Percentiles rank a stretch among this genome's conserved stretches.
These are phyloP conservation scores for Nannizzia gypsea DNA, from an alignment of 2,329 filamentous ascomycete genomes.

Conservation along the genomic window DNA sequence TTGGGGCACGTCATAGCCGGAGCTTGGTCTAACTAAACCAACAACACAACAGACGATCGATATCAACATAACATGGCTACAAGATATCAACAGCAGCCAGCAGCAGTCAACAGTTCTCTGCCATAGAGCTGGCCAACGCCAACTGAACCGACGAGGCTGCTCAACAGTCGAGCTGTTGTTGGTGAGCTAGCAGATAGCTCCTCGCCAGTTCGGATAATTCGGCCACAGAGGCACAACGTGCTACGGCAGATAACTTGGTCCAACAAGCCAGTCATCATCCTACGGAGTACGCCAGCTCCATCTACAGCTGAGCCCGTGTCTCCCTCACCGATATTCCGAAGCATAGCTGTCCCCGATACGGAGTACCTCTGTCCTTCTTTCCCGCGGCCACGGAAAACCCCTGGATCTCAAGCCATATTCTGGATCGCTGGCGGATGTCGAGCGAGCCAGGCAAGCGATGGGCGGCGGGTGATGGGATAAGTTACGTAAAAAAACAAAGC, in stretches of 20 bases:
- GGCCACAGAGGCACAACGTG: not conserved
- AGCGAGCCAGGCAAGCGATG: not conserved
- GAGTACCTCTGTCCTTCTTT: not conserved
- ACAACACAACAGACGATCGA: too few relatives aligned
- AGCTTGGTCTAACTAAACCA: too few relatives aligned
- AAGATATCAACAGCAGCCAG: not conserved
- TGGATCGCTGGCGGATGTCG: not conserved
- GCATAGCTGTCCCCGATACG: not conserved
- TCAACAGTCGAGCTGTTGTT: not conserved
- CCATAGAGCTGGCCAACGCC: not conserved
- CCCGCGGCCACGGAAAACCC: not conserved
- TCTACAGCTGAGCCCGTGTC: not conserved
- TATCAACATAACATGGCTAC: not conserved
- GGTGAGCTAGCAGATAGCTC: not conserved
- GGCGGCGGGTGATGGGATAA: not conserved
- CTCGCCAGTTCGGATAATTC: not conserved
- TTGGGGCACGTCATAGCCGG: too few relatives aligned
- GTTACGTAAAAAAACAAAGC: conserved; percentile 1
- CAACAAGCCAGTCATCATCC: not conserved
- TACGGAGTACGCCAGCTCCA: not conserved
- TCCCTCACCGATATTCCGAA: not conserved
- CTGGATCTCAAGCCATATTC: not conserved
- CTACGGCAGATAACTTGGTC: not conserved
- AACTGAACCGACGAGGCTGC: not conserved
- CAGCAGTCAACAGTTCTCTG: not conserved